These are phyloP conservation scores for Tetrapyrgos nigripes DNA, from an alignment of 1,284 basidiomycete species.

Conservation along the genomic window DNA sequence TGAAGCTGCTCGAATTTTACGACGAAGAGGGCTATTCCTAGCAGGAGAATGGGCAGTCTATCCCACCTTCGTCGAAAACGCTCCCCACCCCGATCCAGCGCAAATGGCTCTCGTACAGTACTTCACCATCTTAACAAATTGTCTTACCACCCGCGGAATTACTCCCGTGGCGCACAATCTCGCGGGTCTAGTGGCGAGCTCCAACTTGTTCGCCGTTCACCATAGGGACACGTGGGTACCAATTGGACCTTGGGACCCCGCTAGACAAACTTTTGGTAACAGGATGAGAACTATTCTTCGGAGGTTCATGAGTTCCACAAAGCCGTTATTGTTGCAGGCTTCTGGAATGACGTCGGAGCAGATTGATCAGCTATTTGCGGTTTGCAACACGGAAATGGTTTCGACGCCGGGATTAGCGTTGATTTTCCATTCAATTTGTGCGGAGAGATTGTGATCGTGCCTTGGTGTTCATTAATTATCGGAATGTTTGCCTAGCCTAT, in stretches of 20 bases:
- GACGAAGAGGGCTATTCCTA: constrained; percentile 69
- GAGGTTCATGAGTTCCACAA: constrained; percentile 45
- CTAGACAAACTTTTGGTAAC: constrained; percentile 41
- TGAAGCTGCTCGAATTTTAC: constrained; percentile 65
- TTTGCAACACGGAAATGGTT: constrained; percentile 47
- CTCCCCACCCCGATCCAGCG: constrained; percentile 18
- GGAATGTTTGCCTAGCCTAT: no score
- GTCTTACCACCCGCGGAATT: constrained; percentile 31
- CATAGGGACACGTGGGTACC: constrained; percentile 40
- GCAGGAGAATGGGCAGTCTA: constrained; percentile 63
- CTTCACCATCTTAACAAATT: constrained; percentile 50
- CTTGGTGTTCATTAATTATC: no score
- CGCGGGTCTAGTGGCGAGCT: neutral
- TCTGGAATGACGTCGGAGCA: constrained; percentile 33
- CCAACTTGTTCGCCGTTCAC: neutral
- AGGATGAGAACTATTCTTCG: constrained; percentile 36
- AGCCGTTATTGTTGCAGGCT: constrained; percentile 43
- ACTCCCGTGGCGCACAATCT: constrained; percentile 34
- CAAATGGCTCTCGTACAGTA: constrained; percentile 41
- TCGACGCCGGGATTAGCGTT: neutral
- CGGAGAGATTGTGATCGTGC: neutral
- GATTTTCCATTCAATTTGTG: neutral
- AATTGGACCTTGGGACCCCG: constrained; percentile 54
- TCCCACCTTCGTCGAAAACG: constrained; percentile 40
- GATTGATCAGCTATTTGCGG: constrained; percentile 43